Evolutionary conservation across 108 stramenopile species (phyloP).

Genomic region (Cyclostephanos invisitatus): DNA sequence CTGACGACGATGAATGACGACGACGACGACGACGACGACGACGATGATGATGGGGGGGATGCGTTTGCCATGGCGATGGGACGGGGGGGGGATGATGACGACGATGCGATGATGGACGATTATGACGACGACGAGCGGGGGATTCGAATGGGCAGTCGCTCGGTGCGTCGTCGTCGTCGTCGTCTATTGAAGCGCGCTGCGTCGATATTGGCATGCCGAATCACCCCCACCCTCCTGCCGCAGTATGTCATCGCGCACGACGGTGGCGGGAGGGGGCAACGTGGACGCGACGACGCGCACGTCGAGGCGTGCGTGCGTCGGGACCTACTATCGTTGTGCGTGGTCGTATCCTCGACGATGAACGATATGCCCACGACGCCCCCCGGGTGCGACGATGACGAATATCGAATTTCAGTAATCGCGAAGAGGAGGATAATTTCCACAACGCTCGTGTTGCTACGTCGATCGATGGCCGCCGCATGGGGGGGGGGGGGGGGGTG

Average conservation of each 20-base stretch:
- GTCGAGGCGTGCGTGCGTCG: conserved; percentile 19
- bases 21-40: background rate
- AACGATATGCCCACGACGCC: background rate
- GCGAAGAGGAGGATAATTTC: conserved; percentile 22
- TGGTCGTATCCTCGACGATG: background rate
- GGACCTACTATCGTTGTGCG: conserved; percentile 25
- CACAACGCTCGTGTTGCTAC: conserved; percentile 21
- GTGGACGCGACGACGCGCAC: background rate
- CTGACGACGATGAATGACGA: background rate
- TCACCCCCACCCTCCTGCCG: conserved; percentile 27
- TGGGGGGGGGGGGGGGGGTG: background rate
- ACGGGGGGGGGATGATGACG: background rate
- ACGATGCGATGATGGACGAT: background rate
- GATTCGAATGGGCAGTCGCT: background rate
- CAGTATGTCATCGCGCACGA: conserved; percentile 9
- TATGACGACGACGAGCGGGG: no score
- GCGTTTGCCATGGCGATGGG: no score
- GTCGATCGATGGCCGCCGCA: conserved; percentile 6
- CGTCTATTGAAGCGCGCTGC: conserved; percentile 1
- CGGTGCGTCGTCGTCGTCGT: background rate
- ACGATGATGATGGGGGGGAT: background rate
- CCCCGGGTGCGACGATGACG: background rate
- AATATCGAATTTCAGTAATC: conserved; percentile 4
- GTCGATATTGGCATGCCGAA: conserved; percentile 30
- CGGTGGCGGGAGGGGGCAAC: background rate